phyloP scores from a whole-genome alignment of 2,329 filamentous ascomycete species.

The Pseudogymnoascus sp. region DNA sequence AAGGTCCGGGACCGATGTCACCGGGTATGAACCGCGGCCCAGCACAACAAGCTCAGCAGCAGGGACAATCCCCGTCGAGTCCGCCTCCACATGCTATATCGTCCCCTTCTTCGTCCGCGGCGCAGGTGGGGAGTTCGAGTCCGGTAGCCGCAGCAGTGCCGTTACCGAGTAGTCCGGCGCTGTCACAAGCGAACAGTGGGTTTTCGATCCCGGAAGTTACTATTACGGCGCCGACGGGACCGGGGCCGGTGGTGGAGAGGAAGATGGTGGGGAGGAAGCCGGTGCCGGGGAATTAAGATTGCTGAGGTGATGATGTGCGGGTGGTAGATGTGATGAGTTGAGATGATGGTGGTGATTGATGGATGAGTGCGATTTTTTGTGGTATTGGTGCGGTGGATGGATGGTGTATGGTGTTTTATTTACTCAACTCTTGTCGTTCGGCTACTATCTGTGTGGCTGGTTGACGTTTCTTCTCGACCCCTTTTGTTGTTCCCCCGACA shows the following conservation, averaged over 20 bases:
- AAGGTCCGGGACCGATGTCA: neutral
- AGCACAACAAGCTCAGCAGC: neutral
- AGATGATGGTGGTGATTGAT: neutral
- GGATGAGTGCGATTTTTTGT: neutral
- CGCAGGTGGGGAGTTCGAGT: slow-evolving; percentile 9
- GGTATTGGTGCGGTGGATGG: neutral
- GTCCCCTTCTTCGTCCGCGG: slow-evolving; percentile 7
- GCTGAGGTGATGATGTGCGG: too few relatives aligned
- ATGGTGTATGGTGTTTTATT: neutral
- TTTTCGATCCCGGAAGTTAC: neutral
- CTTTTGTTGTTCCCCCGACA: neutral
- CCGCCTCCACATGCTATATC: slow-evolving; percentile 12
- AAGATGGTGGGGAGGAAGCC: slow-evolving; percentile 21
- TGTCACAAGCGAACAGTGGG: slow-evolving; percentile 13
- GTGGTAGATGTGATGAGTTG: neutral
- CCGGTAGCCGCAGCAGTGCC: slow-evolving; percentile 10
- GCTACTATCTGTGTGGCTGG: too few relatives aligned
- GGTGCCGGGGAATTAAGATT: slow-evolving; percentile 25
- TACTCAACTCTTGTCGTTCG: too few relatives aligned
- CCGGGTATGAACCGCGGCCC: slow-evolving; percentile 2
- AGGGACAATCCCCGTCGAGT: slow-evolving; percentile 8
- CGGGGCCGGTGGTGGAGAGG: neutral
- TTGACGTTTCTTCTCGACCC: neutral
- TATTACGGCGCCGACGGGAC: slow-evolving; percentile 12
- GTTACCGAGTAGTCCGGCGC: slow-evolving; percentile 19